A percentile compares a stretch with the other conserved stretches of the same genome.
phyloP scores from a whole-genome alignment of 352 stramenopile species.

The Globisporangium middletonii region DNA sequence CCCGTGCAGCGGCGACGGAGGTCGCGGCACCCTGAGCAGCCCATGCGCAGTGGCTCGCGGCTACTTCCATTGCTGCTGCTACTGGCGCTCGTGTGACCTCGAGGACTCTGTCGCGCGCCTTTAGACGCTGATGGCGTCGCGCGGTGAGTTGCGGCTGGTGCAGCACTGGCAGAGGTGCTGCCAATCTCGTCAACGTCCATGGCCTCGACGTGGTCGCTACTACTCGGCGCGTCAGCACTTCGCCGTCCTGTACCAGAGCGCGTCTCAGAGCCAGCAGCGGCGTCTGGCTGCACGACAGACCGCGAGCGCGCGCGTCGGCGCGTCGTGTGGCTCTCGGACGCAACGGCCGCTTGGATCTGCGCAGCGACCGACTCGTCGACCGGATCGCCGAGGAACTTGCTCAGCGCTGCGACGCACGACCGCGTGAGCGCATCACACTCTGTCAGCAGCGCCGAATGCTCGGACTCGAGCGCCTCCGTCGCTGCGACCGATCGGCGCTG shows the following conservation, averaged over 20 bases:
- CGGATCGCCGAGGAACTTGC: conserved; percentile 45
- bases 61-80: not conserved
- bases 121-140: too few relatives aligned
- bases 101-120: too few relatives aligned
- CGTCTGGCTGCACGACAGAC: conserved; percentile 6
- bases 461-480: conserved; percentile 12
- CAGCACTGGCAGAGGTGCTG: too few relatives aligned
- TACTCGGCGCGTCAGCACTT: too few relatives aligned
- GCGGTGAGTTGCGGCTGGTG: too few relatives aligned
- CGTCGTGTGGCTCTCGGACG: not conserved
- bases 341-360: not conserved
- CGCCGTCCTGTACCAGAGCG: too few relatives aligned
- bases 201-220: not conserved
- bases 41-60: conserved; percentile 37
- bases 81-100: not conserved
- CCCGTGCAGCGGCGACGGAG: conserved; percentile 50
- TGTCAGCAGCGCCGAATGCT: conserved; percentile 44
- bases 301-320: conserved; percentile 9
- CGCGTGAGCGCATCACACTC: conserved; percentile 58
- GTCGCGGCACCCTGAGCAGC: conserved; percentile 59
- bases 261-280: not conserved
- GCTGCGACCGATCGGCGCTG: not conserved
- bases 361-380: conserved; percentile 2
- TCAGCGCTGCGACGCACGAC: conserved; percentile 55
- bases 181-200: conserved; percentile 2